phyloP scores from a whole-genome alignment of 148 eudicot genomes.

The Cornus suecica region DNA sequence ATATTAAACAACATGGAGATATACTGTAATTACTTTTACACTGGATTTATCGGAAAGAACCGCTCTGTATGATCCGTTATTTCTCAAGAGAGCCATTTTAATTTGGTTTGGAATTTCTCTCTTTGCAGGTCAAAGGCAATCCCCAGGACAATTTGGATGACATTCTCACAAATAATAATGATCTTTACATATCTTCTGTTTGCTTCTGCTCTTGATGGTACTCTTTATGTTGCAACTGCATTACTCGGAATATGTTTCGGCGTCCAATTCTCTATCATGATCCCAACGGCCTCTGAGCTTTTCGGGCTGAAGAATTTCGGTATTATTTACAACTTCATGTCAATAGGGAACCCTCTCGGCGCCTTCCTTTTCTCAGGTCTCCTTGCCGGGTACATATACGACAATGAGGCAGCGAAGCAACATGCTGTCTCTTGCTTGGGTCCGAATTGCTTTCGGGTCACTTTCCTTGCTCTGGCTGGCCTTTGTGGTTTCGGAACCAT shows the following conservation, averaged over 20 bases:
- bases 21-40: too few relatives aligned
- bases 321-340: conserved; percentile 65
- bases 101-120: background rate
- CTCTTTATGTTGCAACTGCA: conserved; percentile 66
- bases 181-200: conserved; percentile 56
- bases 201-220: conserved; percentile 57
- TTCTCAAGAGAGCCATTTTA: background rate
- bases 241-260: conserved; percentile 78
- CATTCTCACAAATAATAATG: conserved; percentile 68
- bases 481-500: conserved; percentile 54
- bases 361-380: conserved; percentile 72
- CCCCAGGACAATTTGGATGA: conserved; percentile 74
- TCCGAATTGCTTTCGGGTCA: conserved; percentile 62
- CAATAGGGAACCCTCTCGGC: conserved; percentile 76
- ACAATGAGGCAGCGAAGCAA: conserved; percentile 66
- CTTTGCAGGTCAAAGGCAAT: conserved; percentile 56
- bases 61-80: background rate
- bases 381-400: conserved; percentile 72
- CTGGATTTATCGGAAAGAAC: too few relatives aligned
- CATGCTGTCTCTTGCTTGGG: conserved; percentile 51
- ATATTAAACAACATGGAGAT: background rate
- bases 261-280: conserved; percentile 66
- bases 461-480: conserved; percentile 68
- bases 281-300: conserved; percentile 86
- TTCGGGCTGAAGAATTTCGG: conserved; percentile 79